These are phyloP conservation scores for Lactarius hengduanensis DNA, from an alignment of 768 basidiomycete species.

Conservation along the genomic window DNA sequence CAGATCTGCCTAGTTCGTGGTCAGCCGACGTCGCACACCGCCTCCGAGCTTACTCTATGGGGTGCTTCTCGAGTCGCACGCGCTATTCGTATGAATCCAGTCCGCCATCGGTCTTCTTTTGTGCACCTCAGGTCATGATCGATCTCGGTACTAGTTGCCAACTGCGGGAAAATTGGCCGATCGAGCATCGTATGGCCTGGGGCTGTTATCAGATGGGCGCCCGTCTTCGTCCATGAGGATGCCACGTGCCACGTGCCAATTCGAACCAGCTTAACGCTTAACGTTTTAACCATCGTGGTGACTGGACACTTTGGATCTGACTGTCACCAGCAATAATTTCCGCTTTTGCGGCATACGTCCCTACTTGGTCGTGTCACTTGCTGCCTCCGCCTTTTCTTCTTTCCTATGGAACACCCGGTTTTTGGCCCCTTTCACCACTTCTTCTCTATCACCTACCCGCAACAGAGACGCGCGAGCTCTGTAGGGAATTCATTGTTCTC, in stretches of 20 bases:
- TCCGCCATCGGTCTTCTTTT: not conserved
- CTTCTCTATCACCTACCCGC: conserved; percentile 13
- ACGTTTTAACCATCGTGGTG: conserved; percentile 13
- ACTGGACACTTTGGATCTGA: conserved; percentile 9
- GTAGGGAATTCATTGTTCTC: conserved; percentile 3
- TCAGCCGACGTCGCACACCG: not conserved
- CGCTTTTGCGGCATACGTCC: conserved; percentile 4
- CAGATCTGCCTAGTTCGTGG: conserved; percentile 1
- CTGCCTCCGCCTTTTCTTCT: not conserved
- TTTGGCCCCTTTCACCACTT: conserved; percentile 11
- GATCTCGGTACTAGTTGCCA: conserved; percentile 3
- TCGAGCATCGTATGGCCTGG: not conserved
- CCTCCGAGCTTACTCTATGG: not conserved
- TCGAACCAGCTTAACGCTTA: conserved; percentile 2
- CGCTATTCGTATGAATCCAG: not conserved
- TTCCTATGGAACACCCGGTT: not conserved
- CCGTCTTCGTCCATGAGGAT: conserved; percentile 1
- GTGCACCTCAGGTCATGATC: conserved; percentile 10
- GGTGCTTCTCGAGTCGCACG: not conserved
- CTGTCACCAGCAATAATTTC: conserved; percentile 19
- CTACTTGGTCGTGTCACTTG: not conserved
- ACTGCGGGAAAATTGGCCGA: not conserved
- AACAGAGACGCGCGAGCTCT: not conserved
- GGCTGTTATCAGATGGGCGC: conserved; percentile 19
- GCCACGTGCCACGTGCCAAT: conserved; percentile 16